A percentile compares a stretch with the other conserved stretches of the same genome.
These are phyloP conservation scores for Phytophthora tubulina DNA, from an alignment of 352 stramenopile species.

Conservation along the genomic window DNA sequence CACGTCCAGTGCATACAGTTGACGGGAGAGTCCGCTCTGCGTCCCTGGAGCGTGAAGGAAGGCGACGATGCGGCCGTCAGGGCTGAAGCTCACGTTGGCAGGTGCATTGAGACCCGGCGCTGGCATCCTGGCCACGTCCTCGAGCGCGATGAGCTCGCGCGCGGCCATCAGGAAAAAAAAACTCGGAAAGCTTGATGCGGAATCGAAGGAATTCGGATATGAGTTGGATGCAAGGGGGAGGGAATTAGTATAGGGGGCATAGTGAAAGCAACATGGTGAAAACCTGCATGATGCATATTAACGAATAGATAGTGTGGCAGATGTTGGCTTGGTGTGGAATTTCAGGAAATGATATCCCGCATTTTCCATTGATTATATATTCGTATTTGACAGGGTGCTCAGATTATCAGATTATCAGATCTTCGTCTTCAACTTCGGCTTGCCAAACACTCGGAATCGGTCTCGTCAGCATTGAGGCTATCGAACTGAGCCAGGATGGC, in stretches of 20 bases:
- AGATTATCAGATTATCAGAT: constrained; percentile 38
- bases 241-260: background rate
- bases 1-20: constrained; percentile 89
- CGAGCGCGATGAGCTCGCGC: constrained; percentile 71
- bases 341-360: background rate
- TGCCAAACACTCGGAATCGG: too few species aligned
- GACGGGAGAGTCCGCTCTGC: constrained; percentile 80
- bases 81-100: constrained; percentile 87
- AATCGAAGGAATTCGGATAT: constrained; percentile 36
- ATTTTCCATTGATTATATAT: background rate
- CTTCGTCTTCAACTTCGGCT: constrained; percentile 21
- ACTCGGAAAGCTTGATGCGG: constrained; percentile 1
- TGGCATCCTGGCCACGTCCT: constrained; percentile 91
- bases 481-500: constrained; percentile 64
- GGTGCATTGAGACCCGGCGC: constrained; percentile 84
- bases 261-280: constrained; percentile 2
- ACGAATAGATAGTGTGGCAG: background rate
- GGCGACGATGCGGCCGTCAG: constrained; percentile 82
- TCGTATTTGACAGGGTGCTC: background rate
- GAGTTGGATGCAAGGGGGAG: constrained; percentile 6
- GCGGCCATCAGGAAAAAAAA: constrained; percentile 16
- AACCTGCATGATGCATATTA: constrained; percentile 2
- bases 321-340: background rate
- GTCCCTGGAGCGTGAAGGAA: constrained; percentile 89
- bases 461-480: background rate